phyloP scores from a whole-genome alignment of 2,329 filamentous ascomycete genomes.

The Penicillium expansum region DNA sequence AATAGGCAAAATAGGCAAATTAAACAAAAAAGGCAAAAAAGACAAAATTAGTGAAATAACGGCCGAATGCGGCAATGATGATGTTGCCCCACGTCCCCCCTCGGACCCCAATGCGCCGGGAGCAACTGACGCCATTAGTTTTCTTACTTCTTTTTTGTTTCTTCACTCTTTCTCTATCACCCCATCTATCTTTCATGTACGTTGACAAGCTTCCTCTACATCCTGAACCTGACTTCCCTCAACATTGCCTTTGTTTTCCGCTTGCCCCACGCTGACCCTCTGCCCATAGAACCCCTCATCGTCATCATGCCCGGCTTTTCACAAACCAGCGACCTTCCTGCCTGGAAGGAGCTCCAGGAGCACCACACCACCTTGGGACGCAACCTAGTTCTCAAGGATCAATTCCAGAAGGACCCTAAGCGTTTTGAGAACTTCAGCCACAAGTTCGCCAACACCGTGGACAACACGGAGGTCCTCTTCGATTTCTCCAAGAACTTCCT shows the following conservation, averaged over 20 bases:
- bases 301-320: conserved; percentile 46
- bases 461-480: conserved; percentile 85
- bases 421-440: conserved; percentile 89
- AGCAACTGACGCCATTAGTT: conserved; percentile 21
- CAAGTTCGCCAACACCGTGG: conserved; percentile 74
- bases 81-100: conserved; percentile 31
- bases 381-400: conserved; percentile 87
- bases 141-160: conserved; percentile 8
- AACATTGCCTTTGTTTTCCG: neutral
- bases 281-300: conserved; percentile 12
- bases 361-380: conserved; percentile 85
- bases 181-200: neutral
- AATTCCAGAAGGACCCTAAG: conserved; percentile 81
- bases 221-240: neutral
- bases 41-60: neutral
- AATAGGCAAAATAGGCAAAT: no score
- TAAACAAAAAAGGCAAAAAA: neutral
- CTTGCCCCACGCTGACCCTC: conserved; percentile 31
- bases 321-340: conserved; percentile 78
- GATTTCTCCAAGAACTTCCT: conserved; percentile 99
- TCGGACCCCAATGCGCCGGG: conserved; percentile 31
- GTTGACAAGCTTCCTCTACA: neutral
- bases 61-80: conserved; percentile 27
- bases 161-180: conserved; percentile 13
- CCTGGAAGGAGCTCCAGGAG: conserved; percentile 87